Percentiles rank a stretch among this genome's conserved stretches.
These are phyloP conservation scores for Silene uniflora DNA, from an alignment of 148 eudicot genomes.

Conservation along the genomic window DNA sequence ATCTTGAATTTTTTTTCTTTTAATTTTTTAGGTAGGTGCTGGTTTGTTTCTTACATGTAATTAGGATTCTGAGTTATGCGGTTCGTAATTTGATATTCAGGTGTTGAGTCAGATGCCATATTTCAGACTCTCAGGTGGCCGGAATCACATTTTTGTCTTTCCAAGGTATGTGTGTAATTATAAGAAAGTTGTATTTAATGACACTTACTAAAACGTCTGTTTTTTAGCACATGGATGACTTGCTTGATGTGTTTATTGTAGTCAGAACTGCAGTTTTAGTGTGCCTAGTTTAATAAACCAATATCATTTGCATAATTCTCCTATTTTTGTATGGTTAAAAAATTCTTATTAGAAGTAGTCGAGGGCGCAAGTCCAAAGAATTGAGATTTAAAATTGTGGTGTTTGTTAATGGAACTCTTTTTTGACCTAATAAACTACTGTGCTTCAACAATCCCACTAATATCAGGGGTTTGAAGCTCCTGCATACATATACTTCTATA, in stretches of 20 bases:
- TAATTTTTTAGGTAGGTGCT: conserved; percentile 11
- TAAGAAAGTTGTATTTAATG: neutral
- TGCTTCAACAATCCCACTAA: neutral
- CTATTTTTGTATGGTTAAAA: no score
- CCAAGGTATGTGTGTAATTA: conserved; percentile 57
- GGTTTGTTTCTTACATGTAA: conserved; percentile 1
- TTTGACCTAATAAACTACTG: no score
- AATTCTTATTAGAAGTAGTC: neutral
- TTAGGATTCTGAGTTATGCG: conserved; percentile 14
- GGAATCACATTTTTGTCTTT: conserved; percentile 85
- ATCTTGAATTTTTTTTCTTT: conserved; percentile 6
- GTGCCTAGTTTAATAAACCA: neutral
- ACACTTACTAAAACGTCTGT: neutral
- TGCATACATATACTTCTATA: neutral
- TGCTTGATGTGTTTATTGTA: neutral
- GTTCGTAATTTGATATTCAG: conserved; percentile 48
- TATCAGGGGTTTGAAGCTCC: neutral
- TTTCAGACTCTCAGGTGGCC: conserved; percentile 93
- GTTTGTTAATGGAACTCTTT: no score
- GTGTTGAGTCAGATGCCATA: conserved; percentile 96
- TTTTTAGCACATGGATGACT: neutral
- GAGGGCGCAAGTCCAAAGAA: neutral
- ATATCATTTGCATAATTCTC: neutral
- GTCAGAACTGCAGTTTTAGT: neutral
- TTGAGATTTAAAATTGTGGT: neutral